Conservation (phyloP, 2,329 filamentous ascomycete genomes). For the Aspergillus pseudoglaucus region DNA sequence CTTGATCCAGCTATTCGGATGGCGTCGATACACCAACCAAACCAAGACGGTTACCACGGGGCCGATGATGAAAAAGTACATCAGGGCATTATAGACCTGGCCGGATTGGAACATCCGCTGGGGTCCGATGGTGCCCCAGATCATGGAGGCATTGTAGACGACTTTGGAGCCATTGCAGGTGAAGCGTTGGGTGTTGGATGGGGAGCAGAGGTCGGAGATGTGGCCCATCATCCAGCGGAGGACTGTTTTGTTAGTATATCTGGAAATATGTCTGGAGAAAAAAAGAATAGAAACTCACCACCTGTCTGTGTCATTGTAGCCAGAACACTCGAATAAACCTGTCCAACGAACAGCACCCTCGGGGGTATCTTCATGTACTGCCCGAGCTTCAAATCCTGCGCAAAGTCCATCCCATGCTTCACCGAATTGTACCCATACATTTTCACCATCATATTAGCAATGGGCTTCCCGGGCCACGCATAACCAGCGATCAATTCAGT, state of each 20-base stretch:
- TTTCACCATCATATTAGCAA: constrained; percentile 34
- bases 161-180: constrained; percentile 29
- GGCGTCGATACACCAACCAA: constrained; percentile 21
- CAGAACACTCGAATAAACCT: constrained; percentile 28
- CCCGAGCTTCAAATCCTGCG: constrained; percentile 26
- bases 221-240: constrained; percentile 28
- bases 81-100: constrained; percentile 22
- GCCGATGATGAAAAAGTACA: constrained; percentile 29
- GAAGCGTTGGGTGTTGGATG: constrained; percentile 26
- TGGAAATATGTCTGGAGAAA: neutral
- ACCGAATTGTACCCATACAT: constrained; percentile 28
- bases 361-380: constrained; percentile 30
- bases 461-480: constrained; percentile 25
- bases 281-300: constrained; percentile 11
- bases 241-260: constrained; percentile 10
- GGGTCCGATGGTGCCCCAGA: constrained; percentile 30
- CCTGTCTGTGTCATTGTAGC: constrained; percentile 27
- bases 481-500: constrained; percentile 29
- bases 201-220: constrained; percentile 21
- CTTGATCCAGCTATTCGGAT: constrained; percentile 26
- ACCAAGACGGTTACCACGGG: constrained; percentile 25
- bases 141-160: constrained; percentile 27
- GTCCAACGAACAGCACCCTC: constrained; percentile 27
- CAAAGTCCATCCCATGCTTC: constrained; percentile 29
- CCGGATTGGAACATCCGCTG: constrained; percentile 27